A percentile compares a stretch with the other conserved stretches of the same genome.
phyloP scores from a whole-genome alignment of 73 alveolate species.

The Urostyla sp. region DNA sequence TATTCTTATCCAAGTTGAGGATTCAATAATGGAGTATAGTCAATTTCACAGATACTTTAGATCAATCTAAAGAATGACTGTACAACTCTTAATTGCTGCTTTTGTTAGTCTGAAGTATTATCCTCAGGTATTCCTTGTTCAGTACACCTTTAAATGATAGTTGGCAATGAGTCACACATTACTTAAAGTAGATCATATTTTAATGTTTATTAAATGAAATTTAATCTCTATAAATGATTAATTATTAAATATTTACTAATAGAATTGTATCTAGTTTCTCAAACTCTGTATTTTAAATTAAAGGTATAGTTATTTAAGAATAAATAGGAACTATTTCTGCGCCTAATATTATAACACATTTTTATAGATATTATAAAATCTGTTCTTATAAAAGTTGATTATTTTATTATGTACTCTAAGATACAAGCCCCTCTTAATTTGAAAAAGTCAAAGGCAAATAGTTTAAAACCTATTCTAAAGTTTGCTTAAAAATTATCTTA shows the following conservation, averaged over 20 bases:
- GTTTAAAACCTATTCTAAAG: too few relatives aligned
- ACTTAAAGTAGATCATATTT: background rate
- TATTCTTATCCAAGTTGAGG: background rate
- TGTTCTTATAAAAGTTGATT: background rate
- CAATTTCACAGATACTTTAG: slow-evolving; percentile 1
- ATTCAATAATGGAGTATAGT: background rate
- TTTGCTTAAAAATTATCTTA: too few relatives aligned
- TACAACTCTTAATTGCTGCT: background rate
- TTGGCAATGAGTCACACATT: background rate
- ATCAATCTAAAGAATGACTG: slow-evolving; percentile 15
- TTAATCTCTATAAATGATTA: background rate
- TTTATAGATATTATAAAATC: slow-evolving; percentile 1
- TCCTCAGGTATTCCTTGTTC: slow-evolving; percentile 5
- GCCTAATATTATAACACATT: slow-evolving; percentile 25
- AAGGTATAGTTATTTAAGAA: background rate
- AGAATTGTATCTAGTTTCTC: slow-evolving; percentile 25
- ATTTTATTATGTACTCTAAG: too few relatives aligned
- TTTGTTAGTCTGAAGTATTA: slow-evolving; percentile 29
- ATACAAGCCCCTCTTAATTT: too few relatives aligned
- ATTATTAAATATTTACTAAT: background rate
- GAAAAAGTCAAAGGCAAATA: too few relatives aligned
- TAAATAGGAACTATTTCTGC: slow-evolving; percentile 1
- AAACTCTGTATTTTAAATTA: slow-evolving; percentile 8
- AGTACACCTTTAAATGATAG: background rate
- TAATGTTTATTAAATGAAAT: background rate